Conservation (phyloP, 495 filamentous ascomycete genomes). For the Podospora comata region DNA sequence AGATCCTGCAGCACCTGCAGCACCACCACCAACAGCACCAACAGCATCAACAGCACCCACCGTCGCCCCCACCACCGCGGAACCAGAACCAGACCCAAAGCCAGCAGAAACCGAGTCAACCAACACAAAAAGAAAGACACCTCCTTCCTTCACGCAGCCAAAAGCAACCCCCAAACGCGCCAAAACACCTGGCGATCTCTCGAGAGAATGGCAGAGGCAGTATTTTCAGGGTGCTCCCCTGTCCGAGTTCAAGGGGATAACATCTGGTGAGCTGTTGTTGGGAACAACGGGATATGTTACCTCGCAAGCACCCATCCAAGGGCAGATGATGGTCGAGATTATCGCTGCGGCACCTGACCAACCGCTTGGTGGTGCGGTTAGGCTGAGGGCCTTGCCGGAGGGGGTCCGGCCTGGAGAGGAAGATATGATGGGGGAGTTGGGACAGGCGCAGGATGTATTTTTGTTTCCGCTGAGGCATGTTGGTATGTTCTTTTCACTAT, state of each 20-base stretch:
- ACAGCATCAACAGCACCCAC: not conserved
- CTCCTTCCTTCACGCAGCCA: not conserved
- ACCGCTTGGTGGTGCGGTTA: not conserved
- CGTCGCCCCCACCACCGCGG: too few species aligned
- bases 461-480: constrained; percentile 2
- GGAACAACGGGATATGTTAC: not conserved
- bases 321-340: not conserved
- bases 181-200: not conserved
- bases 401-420: not conserved
- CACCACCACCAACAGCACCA: not conserved
- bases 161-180: not conserved
- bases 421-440: not conserved
- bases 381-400: not conserved
- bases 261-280: not conserved
- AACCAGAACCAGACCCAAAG: not conserved
- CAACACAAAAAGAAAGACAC: not conserved
- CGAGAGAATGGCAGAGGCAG: not conserved
- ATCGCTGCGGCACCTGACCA: not conserved
- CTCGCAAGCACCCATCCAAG: not conserved
- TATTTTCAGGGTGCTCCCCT: not conserved
- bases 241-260: not conserved
- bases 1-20: not conserved
- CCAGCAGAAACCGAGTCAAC: not conserved
- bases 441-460: not conserved
- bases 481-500: not conserved